Percentiles rank a stretch among this genome's conserved stretches.
Conservation (phyloP, 768 basidiomycete species). For the Trametes punicea region DNA sequence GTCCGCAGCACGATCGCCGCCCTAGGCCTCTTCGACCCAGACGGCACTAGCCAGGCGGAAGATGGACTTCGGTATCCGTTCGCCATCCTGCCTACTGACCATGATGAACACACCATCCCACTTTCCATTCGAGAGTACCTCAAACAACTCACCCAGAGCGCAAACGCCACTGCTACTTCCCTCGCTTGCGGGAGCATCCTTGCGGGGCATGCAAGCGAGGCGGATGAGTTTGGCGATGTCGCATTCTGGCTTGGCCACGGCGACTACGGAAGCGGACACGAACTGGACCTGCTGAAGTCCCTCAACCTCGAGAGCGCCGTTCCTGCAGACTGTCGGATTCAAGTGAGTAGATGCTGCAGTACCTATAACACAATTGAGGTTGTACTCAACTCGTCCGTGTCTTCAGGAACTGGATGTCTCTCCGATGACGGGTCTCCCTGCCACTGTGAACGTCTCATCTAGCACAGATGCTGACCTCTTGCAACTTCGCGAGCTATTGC, state of each 20-base stretch:
- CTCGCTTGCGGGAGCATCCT: constrained; percentile 50
- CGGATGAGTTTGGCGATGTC: constrained; percentile 53
- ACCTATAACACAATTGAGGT: not conserved
- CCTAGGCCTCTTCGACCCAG: not conserved
- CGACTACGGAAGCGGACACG: constrained; percentile 32
- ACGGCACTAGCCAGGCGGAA: not conserved
- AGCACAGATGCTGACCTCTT: not conserved
- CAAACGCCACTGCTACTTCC: constrained; percentile 38
- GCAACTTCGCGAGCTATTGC: not conserved
- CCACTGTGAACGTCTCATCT: not conserved
- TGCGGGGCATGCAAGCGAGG: constrained; percentile 51
- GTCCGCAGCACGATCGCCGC: not conserved
- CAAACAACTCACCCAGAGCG: constrained; percentile 35
- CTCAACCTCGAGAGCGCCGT: constrained; percentile 29
- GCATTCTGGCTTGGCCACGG: constrained; percentile 51
- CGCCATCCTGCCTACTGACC: not conserved
- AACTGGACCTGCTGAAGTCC: constrained; percentile 31
- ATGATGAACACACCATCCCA: not conserved
- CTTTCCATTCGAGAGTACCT: not conserved
- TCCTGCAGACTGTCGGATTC: not conserved
- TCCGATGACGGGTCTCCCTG: not conserved
- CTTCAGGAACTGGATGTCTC: not conserved
- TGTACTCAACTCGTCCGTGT: not conserved
- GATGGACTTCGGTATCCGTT: not conserved
- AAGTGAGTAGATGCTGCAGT: not conserved